Evolutionary conservation across 768 basidiomycete genomes (phyloP), one percentile per base, ranked within the genome.

Genomic region (Dentipellis fragilis): DNA sequence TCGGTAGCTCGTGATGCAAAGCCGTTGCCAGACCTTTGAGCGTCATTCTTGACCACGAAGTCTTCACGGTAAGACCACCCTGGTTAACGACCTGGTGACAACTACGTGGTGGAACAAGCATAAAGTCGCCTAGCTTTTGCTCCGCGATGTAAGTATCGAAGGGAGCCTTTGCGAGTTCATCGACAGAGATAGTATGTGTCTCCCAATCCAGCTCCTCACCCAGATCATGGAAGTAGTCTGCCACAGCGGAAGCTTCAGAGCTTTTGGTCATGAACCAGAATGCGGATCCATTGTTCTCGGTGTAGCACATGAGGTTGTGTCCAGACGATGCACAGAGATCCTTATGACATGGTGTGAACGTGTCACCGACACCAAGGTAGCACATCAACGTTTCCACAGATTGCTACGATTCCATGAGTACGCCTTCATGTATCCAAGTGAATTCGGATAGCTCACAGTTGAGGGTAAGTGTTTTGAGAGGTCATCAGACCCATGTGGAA

Each of bases 1-100:
- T 77, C 0, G 87, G 87, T 36, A 93, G 73, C 59, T 93, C 90
- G 46, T 86, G 78, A 62, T 80, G 77, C 35, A 86, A 72, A 2
- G 89, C 85, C 0, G 74, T 71, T 40, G 67, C 65, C 12, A 89
- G 66, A 3, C 87, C 84, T 49, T 70, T 65, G 23, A 86, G 62
- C 7, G 87, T 85, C 88, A 93, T 91, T 48, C 90, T 75, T 1
- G 89, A 91, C 90, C 90, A 93, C 1, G 87, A 86, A 4, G 83
- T 82, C 68, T 93, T 93, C 66, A 91, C 73, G 0, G 87, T 89
- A 21, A 93, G 76, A 11, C 90, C 89, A 21, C 90, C 87, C 49
- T 72, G 71, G 61, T 93, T 93, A 22, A 92, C 75, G 3, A 91
- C 89, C 65, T 93, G 90, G 68, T 93, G 90, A 55, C 84, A 88